Conservation (phyloP, 129 eudicot genomes). For the Flaveria robusta region DNA sequence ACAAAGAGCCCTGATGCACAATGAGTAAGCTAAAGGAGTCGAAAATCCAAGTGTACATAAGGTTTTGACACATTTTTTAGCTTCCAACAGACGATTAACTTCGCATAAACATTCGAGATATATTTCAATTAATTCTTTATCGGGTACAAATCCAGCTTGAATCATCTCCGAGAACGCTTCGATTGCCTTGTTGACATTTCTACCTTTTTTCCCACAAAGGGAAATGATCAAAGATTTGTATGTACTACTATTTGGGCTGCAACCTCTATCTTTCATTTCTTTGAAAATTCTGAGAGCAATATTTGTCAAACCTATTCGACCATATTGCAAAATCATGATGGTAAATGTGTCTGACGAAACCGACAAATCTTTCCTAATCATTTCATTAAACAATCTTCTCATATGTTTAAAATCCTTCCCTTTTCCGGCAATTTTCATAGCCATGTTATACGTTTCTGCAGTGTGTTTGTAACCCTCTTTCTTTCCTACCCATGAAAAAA, state of each 20-base stretch:
- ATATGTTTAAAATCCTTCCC: conserved; percentile 83
- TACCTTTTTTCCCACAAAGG: conserved; percentile 76
- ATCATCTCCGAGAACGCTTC: conserved; percentile 59
- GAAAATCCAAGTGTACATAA: conserved; percentile 51
- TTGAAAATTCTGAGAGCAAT: conserved; percentile 55
- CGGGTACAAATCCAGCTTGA: conserved; percentile 54
- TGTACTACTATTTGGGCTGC: conserved; percentile 60
- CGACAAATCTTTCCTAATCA: conserved; percentile 59
- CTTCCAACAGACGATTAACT: conserved; percentile 52
- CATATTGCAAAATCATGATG: conserved; percentile 83
- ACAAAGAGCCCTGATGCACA: conserved; percentile 71
- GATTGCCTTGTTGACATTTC: conserved; percentile 72
- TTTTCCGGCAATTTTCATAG: conserved; percentile 72
- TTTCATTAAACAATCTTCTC: conserved; percentile 69
- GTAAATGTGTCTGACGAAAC: conserved; percentile 84
- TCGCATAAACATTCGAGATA: conserved; percentile 72
- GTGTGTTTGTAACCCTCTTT: conserved; percentile 63
- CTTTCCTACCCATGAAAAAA: conserved; percentile 75
- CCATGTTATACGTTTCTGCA: conserved; percentile 71
- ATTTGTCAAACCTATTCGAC: conserved; percentile 80
- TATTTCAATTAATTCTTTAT: conserved; percentile 63
- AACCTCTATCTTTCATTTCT: conserved; percentile 75
- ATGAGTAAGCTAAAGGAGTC: conserved; percentile 55
- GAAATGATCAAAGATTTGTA: conserved; percentile 70
- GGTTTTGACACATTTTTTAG: conserved; percentile 54